Evolutionary conservation across 495 filamentous ascomycete genomes (phyloP).

Genomic region (Parathielavia hyrcaniae): DNA sequence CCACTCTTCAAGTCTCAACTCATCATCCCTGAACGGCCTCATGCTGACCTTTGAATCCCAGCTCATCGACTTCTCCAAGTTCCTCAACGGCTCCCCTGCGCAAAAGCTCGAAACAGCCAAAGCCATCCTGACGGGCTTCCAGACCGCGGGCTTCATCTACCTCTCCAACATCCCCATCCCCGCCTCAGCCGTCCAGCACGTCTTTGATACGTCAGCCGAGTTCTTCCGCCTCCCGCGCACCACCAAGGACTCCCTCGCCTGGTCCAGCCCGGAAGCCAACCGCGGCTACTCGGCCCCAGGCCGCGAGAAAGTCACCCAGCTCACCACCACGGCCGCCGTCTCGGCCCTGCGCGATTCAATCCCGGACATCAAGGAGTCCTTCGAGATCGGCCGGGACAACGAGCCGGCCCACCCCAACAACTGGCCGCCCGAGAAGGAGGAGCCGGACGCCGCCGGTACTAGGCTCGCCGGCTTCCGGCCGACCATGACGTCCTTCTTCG

Average conservation of each 20-base stretch:
- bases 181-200: conserved; percentile 47
- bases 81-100: conserved; percentile 57
- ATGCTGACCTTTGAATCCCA: conserved; percentile 30
- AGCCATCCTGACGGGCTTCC: conserved; percentile 72
- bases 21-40: not conserved
- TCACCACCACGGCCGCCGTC: conserved; percentile 53
- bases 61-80: conserved; percentile 81
- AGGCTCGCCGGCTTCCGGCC: conserved; percentile 57
- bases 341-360: conserved; percentile 51
- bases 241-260: conserved; percentile 64
- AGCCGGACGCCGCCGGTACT: conserved; percentile 20
- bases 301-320: conserved; percentile 65
- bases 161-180: conserved; percentile 72
- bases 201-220: conserved; percentile 64
- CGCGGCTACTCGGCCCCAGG: conserved; percentile 71
- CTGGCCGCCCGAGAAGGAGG: conserved; percentile 61
- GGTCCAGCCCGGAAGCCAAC: conserved; percentile 68
- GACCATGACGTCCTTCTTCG: conserved; percentile 67
- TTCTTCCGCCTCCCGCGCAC: conserved; percentile 70
- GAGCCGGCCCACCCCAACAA: conserved; percentile 64
- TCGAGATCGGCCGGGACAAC: conserved; percentile 76
- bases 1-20: not conserved
- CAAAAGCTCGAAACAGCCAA: conserved; percentile 61
- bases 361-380: conserved; percentile 76
- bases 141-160: conserved; percentile 84